Evolutionary conservation across 225 moss, liverwort and hornwort genomes (phyloP).

Genomic region (Sphagnum tenellum): DNA sequence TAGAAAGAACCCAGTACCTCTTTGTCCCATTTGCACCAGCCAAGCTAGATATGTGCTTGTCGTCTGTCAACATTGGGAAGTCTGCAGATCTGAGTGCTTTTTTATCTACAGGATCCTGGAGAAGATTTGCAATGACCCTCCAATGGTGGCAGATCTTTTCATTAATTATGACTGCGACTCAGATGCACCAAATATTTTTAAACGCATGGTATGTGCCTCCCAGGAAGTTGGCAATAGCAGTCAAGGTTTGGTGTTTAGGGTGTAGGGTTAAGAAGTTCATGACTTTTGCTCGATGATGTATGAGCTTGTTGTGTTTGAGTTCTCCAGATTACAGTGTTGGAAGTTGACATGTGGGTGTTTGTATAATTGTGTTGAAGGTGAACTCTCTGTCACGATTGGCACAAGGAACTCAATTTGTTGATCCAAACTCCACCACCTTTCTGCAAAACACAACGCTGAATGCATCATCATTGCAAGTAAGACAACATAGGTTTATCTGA

Average conservation of each 20-base stretch:
- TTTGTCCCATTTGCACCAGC: too few species aligned
- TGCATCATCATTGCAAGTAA: constrained; percentile 74
- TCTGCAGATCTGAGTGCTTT: too few species aligned
- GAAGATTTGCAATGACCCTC: constrained; percentile 87
- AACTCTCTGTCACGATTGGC: constrained; percentile 92
- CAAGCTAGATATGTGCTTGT: too few species aligned
- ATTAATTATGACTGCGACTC: constrained; percentile 99
- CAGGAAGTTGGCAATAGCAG: neutral
- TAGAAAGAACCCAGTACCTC: too few species aligned
- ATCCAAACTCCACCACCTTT: constrained; percentile 46
- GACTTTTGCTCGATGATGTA: too few species aligned
- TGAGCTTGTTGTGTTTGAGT: too few species aligned
- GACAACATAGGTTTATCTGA: too few species aligned
- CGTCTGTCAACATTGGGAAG: too few species aligned
- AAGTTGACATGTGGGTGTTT: neutral
- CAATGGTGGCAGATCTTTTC: constrained; percentile 95
- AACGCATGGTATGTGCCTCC: constrained; percentile 66
- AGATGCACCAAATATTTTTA: constrained; percentile 88
- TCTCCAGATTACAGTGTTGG: too few species aligned
- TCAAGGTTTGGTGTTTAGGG: neutral
- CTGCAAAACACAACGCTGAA: constrained; percentile 57
- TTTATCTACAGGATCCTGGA: constrained; percentile 72
- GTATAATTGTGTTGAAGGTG: constrained; percentile 30
- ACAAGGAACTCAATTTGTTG: constrained; percentile 64
- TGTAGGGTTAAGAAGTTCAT: too few species aligned